Conservation (phyloP, 176 grass and related monocot genomes). For the Chrysopogon serrulatus region DNA sequence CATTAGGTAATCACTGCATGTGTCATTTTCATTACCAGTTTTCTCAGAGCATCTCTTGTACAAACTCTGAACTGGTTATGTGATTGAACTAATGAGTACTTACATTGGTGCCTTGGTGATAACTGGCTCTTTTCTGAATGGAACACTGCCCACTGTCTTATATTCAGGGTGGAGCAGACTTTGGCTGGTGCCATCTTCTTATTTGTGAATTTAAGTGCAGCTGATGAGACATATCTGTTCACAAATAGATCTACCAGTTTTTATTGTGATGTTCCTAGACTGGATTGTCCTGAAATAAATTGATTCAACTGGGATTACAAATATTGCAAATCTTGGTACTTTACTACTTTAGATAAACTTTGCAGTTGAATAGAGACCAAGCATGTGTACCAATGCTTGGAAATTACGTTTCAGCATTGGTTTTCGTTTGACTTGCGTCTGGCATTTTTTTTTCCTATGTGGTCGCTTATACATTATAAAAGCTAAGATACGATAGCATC, state of each 20-base stretch:
- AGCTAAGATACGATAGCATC: not conserved
- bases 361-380: not conserved
- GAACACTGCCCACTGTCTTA: constrained; percentile 4
- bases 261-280: not conserved
- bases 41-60: not conserved
- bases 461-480: not conserved
- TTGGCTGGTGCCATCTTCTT: not conserved
- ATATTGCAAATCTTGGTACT: not conserved
- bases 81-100: not conserved
- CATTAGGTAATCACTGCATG: constrained; percentile 4
- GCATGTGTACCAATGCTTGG: not conserved
- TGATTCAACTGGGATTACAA: not conserved
- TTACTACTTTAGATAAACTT: not conserved
- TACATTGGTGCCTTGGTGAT: not conserved
- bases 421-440: not conserved
- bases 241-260: not conserved
- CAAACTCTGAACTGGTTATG: not conserved
- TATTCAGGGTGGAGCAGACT: not conserved
- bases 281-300: constrained; percentile 5
- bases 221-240: not conserved
- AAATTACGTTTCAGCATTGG: not conserved
- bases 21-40: not conserved
- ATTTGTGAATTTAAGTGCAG: not conserved
- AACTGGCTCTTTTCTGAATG: not conserved
- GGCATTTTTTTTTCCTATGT: not conserved